Evolutionary conservation across 192 early-diverging fungal genomes (phyloP).

Genomic region (Fimicolochytrium jonesii): DNA sequence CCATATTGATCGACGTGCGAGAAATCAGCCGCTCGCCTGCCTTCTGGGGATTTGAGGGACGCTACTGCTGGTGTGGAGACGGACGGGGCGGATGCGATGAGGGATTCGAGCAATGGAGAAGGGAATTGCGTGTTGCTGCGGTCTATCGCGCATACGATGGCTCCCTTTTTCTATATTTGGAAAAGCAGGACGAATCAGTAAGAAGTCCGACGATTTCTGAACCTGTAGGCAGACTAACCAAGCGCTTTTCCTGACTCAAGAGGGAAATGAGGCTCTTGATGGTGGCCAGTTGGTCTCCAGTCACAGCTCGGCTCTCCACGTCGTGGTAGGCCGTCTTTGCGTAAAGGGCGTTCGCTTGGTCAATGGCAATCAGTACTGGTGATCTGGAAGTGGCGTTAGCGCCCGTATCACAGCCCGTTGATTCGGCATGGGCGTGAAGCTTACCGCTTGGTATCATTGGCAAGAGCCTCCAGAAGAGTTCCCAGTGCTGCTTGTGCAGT

Average conservation of each 20-base stretch:
- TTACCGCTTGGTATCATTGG: background rate
- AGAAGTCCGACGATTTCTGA: background rate
- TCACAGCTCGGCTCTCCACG: constrained; percentile 5
- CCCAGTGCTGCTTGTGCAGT: constrained; percentile 9
- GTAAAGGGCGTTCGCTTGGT: constrained; percentile 20
- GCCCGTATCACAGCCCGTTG: background rate
- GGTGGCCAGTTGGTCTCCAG: constrained; percentile 7
- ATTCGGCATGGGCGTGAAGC: background rate
- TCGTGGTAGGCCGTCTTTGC: constrained; percentile 19
- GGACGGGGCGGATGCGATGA: background rate
- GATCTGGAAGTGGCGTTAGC: background rate
- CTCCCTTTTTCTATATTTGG: background rate
- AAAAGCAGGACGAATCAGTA: background rate
- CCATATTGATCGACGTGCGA: background rate
- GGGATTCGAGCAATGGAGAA: constrained; percentile 1
- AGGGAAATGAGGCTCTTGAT: background rate
- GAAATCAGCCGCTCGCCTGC: no score
- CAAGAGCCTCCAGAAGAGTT: constrained; percentile 4
- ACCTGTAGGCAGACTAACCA: background rate
- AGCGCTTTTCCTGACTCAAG: background rate
- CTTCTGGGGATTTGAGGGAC: no score
- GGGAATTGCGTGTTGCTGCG: constrained; percentile 10
- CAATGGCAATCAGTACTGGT: constrained; percentile 10
- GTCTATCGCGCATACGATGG: constrained; percentile 11
- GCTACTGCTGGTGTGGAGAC: no score